Percentiles rank a stretch among this genome's conserved stretches.
Evolutionary conservation across 805 yeast species (phyloP).

Genomic region (Barnettozyma wickerhamii): DNA sequence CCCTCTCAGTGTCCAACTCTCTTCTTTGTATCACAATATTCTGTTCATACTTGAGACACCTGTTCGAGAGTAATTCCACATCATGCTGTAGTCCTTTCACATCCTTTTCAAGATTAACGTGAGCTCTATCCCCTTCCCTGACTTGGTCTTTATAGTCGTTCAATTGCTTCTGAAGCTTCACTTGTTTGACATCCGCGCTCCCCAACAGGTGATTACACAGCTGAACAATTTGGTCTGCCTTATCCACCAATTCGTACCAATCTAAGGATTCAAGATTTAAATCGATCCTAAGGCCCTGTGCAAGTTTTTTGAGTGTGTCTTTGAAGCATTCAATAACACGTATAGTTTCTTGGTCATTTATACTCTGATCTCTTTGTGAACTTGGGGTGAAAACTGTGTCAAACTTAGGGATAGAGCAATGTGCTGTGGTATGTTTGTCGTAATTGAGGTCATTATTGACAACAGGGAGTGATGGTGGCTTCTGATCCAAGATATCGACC

Average conservation of each 20-base stretch:
- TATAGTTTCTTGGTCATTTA: too few relatives aligned
- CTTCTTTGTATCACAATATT: not conserved
- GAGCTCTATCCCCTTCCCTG: not conserved
- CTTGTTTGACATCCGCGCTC: slow-evolving; percentile 1
- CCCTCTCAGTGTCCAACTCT: not conserved
- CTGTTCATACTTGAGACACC: not conserved
- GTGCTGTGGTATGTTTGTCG: not conserved
- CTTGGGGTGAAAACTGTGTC: not conserved
- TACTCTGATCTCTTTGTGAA: not conserved
- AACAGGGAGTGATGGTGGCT: slow-evolving; percentile 18
- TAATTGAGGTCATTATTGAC: not conserved
- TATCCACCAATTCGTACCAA: not conserved
- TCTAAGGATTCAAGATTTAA: not conserved
- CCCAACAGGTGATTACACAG: not conserved
- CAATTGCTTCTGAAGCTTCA: slow-evolving; percentile 8
- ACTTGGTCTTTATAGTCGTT: not conserved
- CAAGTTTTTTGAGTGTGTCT: not conserved
- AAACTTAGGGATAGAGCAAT: slow-evolving; percentile 4
- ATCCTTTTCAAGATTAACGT: not conserved
- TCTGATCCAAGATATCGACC: slow-evolving; percentile 23
- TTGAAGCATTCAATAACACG: not conserved
- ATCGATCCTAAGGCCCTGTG: not conserved
- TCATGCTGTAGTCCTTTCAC: not conserved
- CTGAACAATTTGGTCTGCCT: not conserved
- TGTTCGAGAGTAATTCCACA: not conserved